Base-by-base conservation (phyloP, 2,329 filamentous ascomycete species). In the Fusarium chaquense region DNA sequence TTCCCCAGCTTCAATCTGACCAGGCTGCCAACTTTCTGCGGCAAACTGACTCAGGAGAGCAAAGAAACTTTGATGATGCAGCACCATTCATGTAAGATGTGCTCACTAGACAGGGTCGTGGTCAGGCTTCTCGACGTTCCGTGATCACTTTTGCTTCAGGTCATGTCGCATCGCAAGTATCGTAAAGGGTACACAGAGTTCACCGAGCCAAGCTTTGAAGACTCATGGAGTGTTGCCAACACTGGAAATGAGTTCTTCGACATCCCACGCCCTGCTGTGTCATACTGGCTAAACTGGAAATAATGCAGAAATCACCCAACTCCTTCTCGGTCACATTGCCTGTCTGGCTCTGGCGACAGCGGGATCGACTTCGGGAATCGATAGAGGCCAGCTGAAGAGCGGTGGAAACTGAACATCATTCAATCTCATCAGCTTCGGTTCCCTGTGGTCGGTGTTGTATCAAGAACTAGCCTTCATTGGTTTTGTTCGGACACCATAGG, bases 361-460 rank as follows among this genome's bases (percentile, higher is more conserved):
- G 57, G 66, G 67, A 69, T 69, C 67, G 57, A 67, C 67, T 70
- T 69, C 67, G 67, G 67, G 67, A 69, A 69, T 69, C 67, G 67
- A 67, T 49, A 50, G 51, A 69, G 55, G 61, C 46, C 61, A 69
- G 62, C 52, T 66, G 63, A 62, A 69, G 43, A 56, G 51, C 50
- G 45, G 52, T 52, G 54, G 62, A 46, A 59, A 60, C 57, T 52
- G 66, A 50, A 47, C 56, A 69, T 62, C 49, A 40, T n/a, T 52
- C 49, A 52, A 30, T 52, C 49, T 20, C 43, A 38, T 69, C 51
- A 58, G 45, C 49, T 63, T 66, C 66, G 61, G 47, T 59, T 65
- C 60, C 49, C 36, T 41, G 38, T 70, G 22, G 44, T 69, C 49
- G 44, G 59, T 49, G 54, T 62, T 58, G 40, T 50, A 53, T 43